Conservation (phyloP, 2,329 filamentous ascomycete species). For the Colletotrichum limetticola region DNA sequence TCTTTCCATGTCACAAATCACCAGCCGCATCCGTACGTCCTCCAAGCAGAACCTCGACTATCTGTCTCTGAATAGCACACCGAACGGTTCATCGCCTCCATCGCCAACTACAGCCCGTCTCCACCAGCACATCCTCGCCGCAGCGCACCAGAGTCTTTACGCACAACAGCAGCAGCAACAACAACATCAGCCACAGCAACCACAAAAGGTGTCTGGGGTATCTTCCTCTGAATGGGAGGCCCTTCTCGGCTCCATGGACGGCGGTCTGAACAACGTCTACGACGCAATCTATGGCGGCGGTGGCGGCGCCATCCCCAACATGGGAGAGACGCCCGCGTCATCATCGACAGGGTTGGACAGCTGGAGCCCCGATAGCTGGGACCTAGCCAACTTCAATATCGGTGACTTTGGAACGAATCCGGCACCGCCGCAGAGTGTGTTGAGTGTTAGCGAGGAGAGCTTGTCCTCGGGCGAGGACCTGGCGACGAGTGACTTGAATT, state of each 20-base stretch:
- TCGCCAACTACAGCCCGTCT: slow-evolving; percentile 59
- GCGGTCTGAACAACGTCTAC: slow-evolving; percentile 84
- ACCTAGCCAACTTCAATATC: slow-evolving; percentile 61
- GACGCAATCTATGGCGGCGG: slow-evolving; percentile 80
- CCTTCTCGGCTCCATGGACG: slow-evolving; percentile 81
- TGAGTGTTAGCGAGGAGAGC: slow-evolving; percentile 68
- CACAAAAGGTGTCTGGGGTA: slow-evolving; percentile 56
- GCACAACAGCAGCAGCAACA: slow-evolving; percentile 43
- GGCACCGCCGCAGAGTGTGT: slow-evolving; percentile 61
- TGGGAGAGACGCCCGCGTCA: slow-evolving; percentile 57
- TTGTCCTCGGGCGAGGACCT: slow-evolving; percentile 66
- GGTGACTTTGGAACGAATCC: slow-evolving; percentile 57
- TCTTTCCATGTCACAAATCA: slow-evolving; percentile 56
- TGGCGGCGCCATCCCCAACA: slow-evolving; percentile 53
- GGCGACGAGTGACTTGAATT: slow-evolving; percentile 35
- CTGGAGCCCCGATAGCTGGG: slow-evolving; percentile 70
- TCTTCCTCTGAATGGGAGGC: slow-evolving; percentile 84
- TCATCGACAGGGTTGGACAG: slow-evolving; percentile 47
- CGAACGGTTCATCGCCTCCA: slow-evolving; percentile 58
- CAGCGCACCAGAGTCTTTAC: slow-evolving; percentile 45
- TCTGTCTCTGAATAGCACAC: slow-evolving; percentile 61
- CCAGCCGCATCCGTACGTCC: slow-evolving; percentile 49
- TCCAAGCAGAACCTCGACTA: slow-evolving; percentile 67
- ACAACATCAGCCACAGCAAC: slow-evolving; percentile 23
- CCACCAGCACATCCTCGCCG: slow-evolving; percentile 41